phyloP scores from a whole-genome alignment of 352 stramenopile species.

The Thalassiosira delicatula region DNA sequence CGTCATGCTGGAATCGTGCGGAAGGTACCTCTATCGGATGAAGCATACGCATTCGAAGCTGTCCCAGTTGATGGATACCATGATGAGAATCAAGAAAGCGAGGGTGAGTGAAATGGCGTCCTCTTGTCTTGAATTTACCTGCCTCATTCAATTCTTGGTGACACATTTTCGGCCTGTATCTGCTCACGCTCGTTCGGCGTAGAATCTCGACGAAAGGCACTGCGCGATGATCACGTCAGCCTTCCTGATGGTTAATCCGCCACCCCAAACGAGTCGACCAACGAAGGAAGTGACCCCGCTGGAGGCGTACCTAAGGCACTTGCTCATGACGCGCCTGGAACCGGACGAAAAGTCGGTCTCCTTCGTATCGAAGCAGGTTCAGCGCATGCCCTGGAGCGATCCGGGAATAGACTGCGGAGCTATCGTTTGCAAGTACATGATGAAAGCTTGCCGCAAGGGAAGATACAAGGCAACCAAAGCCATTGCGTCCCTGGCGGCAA shows the following conservation, averaged over 20 bases:
- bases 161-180: no score
- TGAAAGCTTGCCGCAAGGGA: slow-evolving; percentile 90
- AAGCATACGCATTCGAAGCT: slow-evolving; percentile 92
- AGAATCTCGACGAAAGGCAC: slow-evolving; percentile 78
- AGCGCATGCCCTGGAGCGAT: slow-evolving; percentile 91
- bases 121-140: slow-evolving; percentile 3
- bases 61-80: slow-evolving; percentile 90
- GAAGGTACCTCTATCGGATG: slow-evolving; percentile 94
- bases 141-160: no score
- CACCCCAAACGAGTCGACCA: slow-evolving; percentile 60
- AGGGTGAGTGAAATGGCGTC: slow-evolving; percentile 79
- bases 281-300: slow-evolving; percentile 78
- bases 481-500: slow-evolving; percentile 86
- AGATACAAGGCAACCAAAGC: slow-evolving; percentile 88
- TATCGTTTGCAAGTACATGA: slow-evolving; percentile 89
- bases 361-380: slow-evolving; percentile 92
- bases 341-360: slow-evolving; percentile 89
- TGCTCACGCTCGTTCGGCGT: slow-evolving; percentile 28
- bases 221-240: slow-evolving; percentile 80
- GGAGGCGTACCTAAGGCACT: slow-evolving; percentile 89
- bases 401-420: slow-evolving; percentile 72
- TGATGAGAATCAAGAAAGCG: slow-evolving; percentile 94
- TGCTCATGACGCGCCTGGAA: slow-evolving; percentile 91
- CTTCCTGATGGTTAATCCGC: slow-evolving; percentile 82
- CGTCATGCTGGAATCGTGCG: slow-evolving; percentile 95